Base-by-base conservation (phyloP, 2,329 filamentous ascomycete genomes). In the Botrytis deweyae region DNA sequence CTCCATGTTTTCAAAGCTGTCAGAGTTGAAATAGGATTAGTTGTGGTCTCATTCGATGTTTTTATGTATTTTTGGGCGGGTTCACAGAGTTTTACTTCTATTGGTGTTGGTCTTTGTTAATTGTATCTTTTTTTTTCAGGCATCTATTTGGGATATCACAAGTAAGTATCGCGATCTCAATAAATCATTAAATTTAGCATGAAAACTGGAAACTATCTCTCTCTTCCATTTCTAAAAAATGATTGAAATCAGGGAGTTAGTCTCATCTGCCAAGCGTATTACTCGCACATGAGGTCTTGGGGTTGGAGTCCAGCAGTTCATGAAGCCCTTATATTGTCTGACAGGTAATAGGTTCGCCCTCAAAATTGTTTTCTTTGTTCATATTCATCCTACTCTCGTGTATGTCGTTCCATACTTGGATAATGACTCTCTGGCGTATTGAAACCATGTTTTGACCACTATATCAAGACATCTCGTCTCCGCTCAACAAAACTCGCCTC, bases 191-290 rank as follows among this genome's bases (percentile, higher is more conserved):
- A 8, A 55, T 55, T 10, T 55, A 29, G 3, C 6, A 29, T 55
- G 49, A 5, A 16, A 16, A 3, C n/a, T 3, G 14, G 12, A 55
- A 16, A 55, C 14, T 2, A 3, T 55, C 0, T 8, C 1, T 55
- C 7, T 29, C 52, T 55, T 55, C 12, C n/a, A 55, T 29, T 29
- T 7, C 52, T 29, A 3, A 29, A n/a, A n/a, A 55, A 8, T 8
- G 6, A 16, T 8, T 16, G 7, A 16, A 25, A 29, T 29, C n/a
- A 14, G 25, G 25, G 7, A n/a, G 25, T 10, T 55, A 16, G 49
- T n/a, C 25, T 55, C 25, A 55, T 6, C 22, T 52, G 4, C 14
- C 4, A 16, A 55, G 12, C 10, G 25, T 3, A 29, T 29, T 4
- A 33, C n/a, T 16, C n/a, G 14, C 7, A 29, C n/a, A 18, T 29